These are phyloP conservation scores for Trypanosoma vivax DNA, from an alignment of 208 protist species.

Conservation along the genomic window DNA sequence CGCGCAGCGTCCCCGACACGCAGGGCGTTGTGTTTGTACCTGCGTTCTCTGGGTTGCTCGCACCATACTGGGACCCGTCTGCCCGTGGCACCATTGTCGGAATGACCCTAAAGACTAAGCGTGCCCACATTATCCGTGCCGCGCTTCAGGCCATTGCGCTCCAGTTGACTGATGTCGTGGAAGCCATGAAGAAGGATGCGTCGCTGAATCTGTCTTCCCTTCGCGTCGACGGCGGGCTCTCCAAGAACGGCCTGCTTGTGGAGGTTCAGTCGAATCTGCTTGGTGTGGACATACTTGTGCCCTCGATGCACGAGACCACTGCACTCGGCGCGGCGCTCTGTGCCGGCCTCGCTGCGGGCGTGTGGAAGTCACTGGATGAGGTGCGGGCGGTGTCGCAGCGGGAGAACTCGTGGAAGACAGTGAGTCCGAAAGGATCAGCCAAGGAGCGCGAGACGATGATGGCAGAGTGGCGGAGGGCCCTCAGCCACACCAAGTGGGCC, in stretches of 20 bases:
- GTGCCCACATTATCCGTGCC: slow-evolving; percentile 81
- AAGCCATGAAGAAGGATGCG: slow-evolving; percentile 81
- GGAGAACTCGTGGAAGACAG: slow-evolving; percentile 23
- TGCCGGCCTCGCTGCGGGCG: slow-evolving; percentile 52
- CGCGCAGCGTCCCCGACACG: slow-evolving; percentile 39
- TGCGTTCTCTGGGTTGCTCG: slow-evolving; percentile 96
- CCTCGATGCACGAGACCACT: slow-evolving; percentile 68
- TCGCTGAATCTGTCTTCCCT: slow-evolving; percentile 52
- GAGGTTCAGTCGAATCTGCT: slow-evolving; percentile 94
- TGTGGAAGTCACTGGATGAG: slow-evolving; percentile 63
- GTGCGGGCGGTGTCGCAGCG: slow-evolving; percentile 20
- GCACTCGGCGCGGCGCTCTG: slow-evolving; percentile 72
- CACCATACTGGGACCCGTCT: slow-evolving; percentile 94
- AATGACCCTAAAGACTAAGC: slow-evolving; percentile 86
- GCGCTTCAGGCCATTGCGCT: slow-evolving; percentile 86
- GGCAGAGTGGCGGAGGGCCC: slow-evolving; percentile 46
- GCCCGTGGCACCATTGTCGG: slow-evolving; percentile 92
- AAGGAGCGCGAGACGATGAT: slow-evolving; percentile 22
- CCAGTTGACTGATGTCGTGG: slow-evolving; percentile 85
- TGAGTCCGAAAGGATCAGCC: slow-evolving; percentile 22
- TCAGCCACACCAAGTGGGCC: slow-evolving; percentile 50
- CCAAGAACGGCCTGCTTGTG: slow-evolving; percentile 82
- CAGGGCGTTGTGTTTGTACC: slow-evolving; percentile 96
- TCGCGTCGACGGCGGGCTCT: slow-evolving; percentile 95
- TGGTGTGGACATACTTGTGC: slow-evolving; percentile 53